Percentiles rank a stretch among this genome's conserved stretches.
Conservation (phyloP, 1,284 basidiomycete genomes). For the Anthracocystis walkeri region DNA sequence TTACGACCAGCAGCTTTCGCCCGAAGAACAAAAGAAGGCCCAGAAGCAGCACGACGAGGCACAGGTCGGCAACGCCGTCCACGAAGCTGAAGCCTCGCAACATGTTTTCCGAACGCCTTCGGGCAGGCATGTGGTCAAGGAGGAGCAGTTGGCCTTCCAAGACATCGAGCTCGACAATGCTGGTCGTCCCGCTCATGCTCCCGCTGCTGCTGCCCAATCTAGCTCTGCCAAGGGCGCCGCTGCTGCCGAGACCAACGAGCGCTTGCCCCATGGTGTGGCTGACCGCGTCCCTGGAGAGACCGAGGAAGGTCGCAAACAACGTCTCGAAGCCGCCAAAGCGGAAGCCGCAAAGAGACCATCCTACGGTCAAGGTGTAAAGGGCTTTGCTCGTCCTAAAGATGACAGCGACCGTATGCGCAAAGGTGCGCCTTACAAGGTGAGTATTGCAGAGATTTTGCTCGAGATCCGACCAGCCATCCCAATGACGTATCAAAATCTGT, state of each 20-base stretch:
- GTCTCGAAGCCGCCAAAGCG: conserved; percentile 57
- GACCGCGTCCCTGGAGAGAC: conserved; percentile 63
- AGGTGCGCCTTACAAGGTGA: conserved; percentile 64
- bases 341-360: conserved; percentile 57
- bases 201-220: conserved; percentile 25
- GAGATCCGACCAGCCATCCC: conserved; percentile 12
- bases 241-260: conserved; percentile 21
- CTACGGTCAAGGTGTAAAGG: conserved; percentile 56
- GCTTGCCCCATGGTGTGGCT: conserved; percentile 46
- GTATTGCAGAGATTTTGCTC: not conserved
- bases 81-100: conserved; percentile 60
- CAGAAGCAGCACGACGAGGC: conserved; percentile 54
- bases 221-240: conserved; percentile 18
- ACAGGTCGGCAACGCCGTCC: conserved; percentile 59
- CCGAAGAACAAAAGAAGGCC: conserved; percentile 55
- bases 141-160: conserved; percentile 58
- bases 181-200: conserved; percentile 57
- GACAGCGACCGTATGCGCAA: conserved; percentile 62
- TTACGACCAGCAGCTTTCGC: conserved; percentile 63
- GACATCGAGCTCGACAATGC: conserved; percentile 52
- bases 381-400: conserved; percentile 61
- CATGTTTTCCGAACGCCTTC: conserved; percentile 67
- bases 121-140: conserved; percentile 63
- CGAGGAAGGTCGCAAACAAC: conserved; percentile 56
- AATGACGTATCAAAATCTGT: conserved; percentile 35